Evolutionary conservation across 352 stramenopile species (phyloP), one percentile per base, ranked within the genome.

Genomic region (Pythium volutum): DNA sequence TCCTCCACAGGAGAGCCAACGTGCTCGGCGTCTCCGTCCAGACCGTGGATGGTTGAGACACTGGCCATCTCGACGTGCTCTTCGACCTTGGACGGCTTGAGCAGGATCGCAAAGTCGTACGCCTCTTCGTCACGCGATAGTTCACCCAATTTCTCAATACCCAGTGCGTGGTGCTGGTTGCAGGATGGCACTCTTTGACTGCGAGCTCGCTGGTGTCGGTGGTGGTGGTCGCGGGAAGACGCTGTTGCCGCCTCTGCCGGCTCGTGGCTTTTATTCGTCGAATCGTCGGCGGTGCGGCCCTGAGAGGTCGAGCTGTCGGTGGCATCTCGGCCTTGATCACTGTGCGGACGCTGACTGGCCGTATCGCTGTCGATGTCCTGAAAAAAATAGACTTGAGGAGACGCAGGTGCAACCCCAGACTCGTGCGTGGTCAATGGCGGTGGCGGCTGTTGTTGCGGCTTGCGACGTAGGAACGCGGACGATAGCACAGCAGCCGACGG

Each of bases 41-140:
- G 20, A 9, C 23, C 46, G 16, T 54, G 26, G 26, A 26, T 47
- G 38, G 29, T 33, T 33, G 49, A 33, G 29, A 33, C 4, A 33
- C 29, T 9, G 9, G 29, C 29, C 7, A 26, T 6, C 49, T 33
- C 38, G 23, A 83, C n/a, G 29, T 73, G 64, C 59, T 91, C 78
- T 50, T 91, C 78, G 57, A 74, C 69, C 60, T 91, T 89, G 25
- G 75, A 85, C 39, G 82, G 67, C 45, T 89, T 92, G 42, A 94
- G 63, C 47, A 94, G 20, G 63, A 94, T 91, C n/a, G 83, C 83
- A 71, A 94, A 90, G 52, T 94, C 83, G 63, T 84, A 94, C 36
- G 90, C 82, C 53, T 83, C 79, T 59, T 91, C 81, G 29, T 88
- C 77, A 31, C 77, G 67, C 1, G 81, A 88, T 31, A 91, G 65